These are phyloP conservation scores for Fagus sylvatica DNA, from an alignment of 306 rosid species.

Conservation along the genomic window DNA sequence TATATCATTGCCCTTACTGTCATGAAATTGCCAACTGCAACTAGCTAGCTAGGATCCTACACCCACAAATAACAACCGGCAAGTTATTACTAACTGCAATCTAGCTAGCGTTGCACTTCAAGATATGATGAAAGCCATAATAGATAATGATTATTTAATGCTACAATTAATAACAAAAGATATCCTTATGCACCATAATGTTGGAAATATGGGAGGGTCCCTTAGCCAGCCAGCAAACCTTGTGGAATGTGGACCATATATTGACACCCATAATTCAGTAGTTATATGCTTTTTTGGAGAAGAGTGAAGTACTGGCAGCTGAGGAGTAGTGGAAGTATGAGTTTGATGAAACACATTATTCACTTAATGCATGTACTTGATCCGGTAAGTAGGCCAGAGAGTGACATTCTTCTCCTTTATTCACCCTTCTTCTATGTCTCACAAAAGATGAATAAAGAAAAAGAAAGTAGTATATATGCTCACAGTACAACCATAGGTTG, in stretches of 20 bases:
- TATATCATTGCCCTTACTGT: background rate
- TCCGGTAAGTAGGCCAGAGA: background rate
- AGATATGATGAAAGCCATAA: background rate
- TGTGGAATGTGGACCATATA: conserved; percentile 34
- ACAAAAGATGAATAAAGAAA: background rate
- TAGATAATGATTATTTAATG: background rate
- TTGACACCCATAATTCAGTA: conserved; percentile 22
- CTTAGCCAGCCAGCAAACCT: conserved; percentile 44
- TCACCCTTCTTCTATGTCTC: background rate
- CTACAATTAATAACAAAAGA: background rate
- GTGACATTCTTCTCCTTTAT: background rate
- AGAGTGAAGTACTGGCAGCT: conserved; percentile 21
- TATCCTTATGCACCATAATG: conserved; percentile 12
- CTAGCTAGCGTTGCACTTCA: conserved; percentile 14
- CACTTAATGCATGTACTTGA: conserved; percentile 16
- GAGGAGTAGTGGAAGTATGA: conserved; percentile 21
- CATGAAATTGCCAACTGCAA: background rate
- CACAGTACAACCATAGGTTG: background rate
- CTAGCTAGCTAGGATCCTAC: background rate
- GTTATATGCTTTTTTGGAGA: background rate
- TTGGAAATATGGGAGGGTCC: conserved; percentile 30
- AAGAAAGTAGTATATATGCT: background rate
- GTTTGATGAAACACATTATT: conserved; percentile 10
- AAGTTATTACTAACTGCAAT: background rate
- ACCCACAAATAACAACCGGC: background rate